Evolutionary conservation across 805 yeast species (phyloP), one percentile per base, ranked within the genome.

Genomic region (Myxozyma neotropica): DNA sequence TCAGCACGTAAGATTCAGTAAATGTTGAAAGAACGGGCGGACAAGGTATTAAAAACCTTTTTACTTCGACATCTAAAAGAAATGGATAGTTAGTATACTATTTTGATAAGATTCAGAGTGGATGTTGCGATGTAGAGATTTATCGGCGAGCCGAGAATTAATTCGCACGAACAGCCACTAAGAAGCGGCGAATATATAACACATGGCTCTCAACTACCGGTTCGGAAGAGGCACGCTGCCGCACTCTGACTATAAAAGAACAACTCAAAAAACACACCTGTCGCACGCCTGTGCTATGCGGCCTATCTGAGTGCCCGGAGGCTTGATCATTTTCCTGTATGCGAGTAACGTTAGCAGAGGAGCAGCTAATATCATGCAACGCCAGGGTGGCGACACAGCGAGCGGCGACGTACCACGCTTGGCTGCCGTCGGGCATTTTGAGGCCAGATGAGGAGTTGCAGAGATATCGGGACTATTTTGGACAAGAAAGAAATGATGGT

Each of bases 231-330:
- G n/a, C n/a, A n/a, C n/a, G 43, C 43, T 15, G 21, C 21, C 8
- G 43, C 33, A 29, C 33, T 29, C 43, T 38, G 21, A 10, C n/a
- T 13, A 35, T 35, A 4, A n/a, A 13, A 35, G n/a, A 38, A 10
- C 6, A 38, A 10, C 8, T 15, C 12, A 31, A 31, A 6, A 13
- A 6, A 55, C 63, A 70, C 96, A 91, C 52, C 97, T 75, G 71
- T 90, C 96, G 73, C 97, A 90, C 0, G 96, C 96, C 70, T 90
- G 96, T 0, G 96, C 92, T 1, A 88, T 88, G 57, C 96, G 75
- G 58, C 83, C 86, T 0, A 81, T 77, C 27, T 81, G 78, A 13
- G 84, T 76, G 1, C 93, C 92, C 1, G 89, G 89, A 1, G 89
- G 81, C 63, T 81, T 81, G 58, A 88, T 89, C 42, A 82, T 81